phyloP scores from a whole-genome alignment of 345 rosid genomes.

The Corchorus capsularis region DNA sequence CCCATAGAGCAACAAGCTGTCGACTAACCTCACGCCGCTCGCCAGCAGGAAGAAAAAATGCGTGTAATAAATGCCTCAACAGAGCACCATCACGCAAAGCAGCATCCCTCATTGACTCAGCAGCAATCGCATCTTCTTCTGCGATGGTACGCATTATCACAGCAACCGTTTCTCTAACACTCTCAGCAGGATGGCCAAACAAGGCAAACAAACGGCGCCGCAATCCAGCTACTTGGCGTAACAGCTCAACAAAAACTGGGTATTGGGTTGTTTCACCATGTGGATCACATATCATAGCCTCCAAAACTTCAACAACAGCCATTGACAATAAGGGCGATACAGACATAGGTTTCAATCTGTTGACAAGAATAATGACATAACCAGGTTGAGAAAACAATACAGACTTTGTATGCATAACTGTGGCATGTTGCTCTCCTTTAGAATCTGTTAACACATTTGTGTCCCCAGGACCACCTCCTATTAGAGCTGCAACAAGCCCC shows the following conservation, averaged over 20 bases:
- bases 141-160: constrained; percentile 99
- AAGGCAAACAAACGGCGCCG: constrained; percentile 94
- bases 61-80: constrained; percentile 92
- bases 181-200: constrained; percentile 99
- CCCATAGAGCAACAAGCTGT: constrained; percentile 99
- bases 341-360: constrained; percentile 92
- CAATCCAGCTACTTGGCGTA: constrained; percentile 95
- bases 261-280: constrained; percentile 98
- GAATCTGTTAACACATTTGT: constrained; percentile 60
- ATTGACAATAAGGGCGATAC: constrained; percentile 93
- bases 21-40: constrained; percentile 96
- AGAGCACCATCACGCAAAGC: constrained; percentile 99
- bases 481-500: constrained; percentile 80
- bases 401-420: constrained; percentile 94
- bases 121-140: constrained; percentile 99
- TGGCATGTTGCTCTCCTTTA: constrained; percentile 92
- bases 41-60: constrained; percentile 83
- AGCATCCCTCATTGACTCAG: constrained; percentile 99
- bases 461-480: constrained; percentile 85
- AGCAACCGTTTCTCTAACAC: constrained; percentile 94
- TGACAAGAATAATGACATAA: constrained; percentile 75
- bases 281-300: constrained; percentile 98
- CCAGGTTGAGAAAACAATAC: constrained; percentile 79
- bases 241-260: constrained; percentile 92
- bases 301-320: constrained; percentile 97